A percentile compares a stretch with the other conserved stretches of the same genome.
Evolutionary conservation across 352 stramenopile genomes (phyloP).

Genomic region (Phytophthora nicotianae): DNA sequence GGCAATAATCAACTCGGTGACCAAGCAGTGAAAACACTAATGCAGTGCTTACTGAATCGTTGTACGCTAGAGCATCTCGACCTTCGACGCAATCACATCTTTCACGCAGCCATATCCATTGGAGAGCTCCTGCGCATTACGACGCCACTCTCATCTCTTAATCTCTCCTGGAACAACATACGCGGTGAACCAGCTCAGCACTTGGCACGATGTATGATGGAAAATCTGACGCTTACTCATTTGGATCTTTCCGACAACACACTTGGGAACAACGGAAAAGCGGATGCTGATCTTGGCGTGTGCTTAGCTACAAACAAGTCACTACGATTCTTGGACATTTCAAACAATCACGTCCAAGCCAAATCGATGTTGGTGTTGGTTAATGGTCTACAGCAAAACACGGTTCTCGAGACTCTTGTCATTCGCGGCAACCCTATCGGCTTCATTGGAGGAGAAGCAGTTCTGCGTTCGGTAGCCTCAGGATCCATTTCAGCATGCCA

Average conservation of each 20-base stretch:
- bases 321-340: conserved; percentile 61
- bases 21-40: conserved; percentile 53
- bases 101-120: conserved; percentile 55
- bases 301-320: conserved; percentile 75
- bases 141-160: conserved; percentile 58
- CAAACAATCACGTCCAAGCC: conserved; percentile 72
- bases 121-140: conserved; percentile 70
- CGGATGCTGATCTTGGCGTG: conserved; percentile 62
- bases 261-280: conserved; percentile 68
- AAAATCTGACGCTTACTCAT: conserved; percentile 68
- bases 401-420: conserved; percentile 51
- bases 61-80: conserved; percentile 72
- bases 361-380: conserved; percentile 68
- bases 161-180: conserved; percentile 83
- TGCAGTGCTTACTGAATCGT: conserved; percentile 70
- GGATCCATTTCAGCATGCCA: conserved; percentile 57
- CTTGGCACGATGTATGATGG: conserved; percentile 70
- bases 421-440: conserved; percentile 77
- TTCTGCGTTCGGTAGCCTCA: conserved; percentile 57
- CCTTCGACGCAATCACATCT: conserved; percentile 71
- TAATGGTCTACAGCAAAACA: conserved; percentile 65
- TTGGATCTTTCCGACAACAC: conserved; percentile 78
- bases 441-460: conserved; percentile 56
- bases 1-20: conserved; percentile 79
- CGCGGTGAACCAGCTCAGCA: conserved; percentile 65